Conservation (phyloP, 2,329 filamentous ascomycete species). For the Hymenoscyphus linearis region DNA sequence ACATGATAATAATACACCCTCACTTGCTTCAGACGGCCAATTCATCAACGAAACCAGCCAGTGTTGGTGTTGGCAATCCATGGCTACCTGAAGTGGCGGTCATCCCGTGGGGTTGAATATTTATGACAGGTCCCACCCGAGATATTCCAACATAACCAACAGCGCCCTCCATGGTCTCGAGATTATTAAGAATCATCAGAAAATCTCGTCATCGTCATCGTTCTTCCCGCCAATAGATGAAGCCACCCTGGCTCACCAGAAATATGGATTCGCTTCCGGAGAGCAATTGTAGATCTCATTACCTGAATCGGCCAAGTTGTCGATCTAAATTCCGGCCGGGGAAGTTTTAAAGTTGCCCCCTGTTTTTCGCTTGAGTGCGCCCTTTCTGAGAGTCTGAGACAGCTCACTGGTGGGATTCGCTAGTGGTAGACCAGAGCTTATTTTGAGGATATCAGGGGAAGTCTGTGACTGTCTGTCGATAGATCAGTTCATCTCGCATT, state of each 20-base stretch:
- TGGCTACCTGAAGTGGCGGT: not conserved
- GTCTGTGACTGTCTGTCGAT: not conserved
- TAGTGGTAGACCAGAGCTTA: conserved; percentile 3
- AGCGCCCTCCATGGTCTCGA: not conserved
- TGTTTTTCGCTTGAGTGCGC: conserved; percentile 16
- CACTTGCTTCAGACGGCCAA: not conserved
- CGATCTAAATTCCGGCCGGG: conserved; percentile 9
- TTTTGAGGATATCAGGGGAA: conserved; percentile 1
- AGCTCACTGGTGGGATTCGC: conserved; percentile 10
- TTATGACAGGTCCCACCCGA: not conserved
- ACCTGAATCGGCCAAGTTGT: conserved; percentile 12
- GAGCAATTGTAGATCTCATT: conserved; percentile 12
- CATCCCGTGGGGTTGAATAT: not conserved
- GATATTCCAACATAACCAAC: not conserved
- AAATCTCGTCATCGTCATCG: not conserved
- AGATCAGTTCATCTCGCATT: not conserved
- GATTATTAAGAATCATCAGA: not conserved
- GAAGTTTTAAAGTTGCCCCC: conserved; percentile 13
- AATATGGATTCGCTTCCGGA: conserved; percentile 8
- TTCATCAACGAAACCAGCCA: not conserved
- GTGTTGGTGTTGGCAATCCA: not conserved
- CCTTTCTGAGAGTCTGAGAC: conserved; percentile 21
- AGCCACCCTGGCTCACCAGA: not conserved
- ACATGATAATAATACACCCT: not conserved
- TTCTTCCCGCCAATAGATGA: not conserved